Percentiles rank a stretch among this genome's conserved stretches.
Conservation (phyloP, 805 yeast species). For the Candida koratica region DNA sequence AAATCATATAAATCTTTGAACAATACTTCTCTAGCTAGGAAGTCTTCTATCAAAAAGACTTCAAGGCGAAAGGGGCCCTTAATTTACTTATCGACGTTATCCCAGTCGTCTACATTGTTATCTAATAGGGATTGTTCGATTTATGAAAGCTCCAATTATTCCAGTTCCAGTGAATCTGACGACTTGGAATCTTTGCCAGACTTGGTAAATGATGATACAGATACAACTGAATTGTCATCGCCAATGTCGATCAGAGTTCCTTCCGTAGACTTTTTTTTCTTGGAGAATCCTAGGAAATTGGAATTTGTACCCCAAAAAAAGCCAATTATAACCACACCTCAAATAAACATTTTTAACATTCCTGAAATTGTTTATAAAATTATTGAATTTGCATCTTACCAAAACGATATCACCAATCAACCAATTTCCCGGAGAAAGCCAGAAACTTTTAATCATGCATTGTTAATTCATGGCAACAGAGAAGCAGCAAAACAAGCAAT, state of each 20-base stretch:
- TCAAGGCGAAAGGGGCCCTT: constrained; percentile 11
- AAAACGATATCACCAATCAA: constrained; percentile 44
- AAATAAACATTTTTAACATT: constrained; percentile 53
- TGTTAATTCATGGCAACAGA: constrained; percentile 57
- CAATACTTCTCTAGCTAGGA: constrained; percentile 4
- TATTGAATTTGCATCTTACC: constrained; percentile 55
- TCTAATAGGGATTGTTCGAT: constrained; percentile 7
- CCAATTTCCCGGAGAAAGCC: constrained; percentile 66
- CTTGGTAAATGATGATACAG: constrained; percentile 24
- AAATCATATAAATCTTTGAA: constrained; percentile 16
- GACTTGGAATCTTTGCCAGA: constrained; percentile 39
- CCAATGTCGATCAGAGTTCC: constrained; percentile 12
- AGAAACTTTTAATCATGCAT: constrained; percentile 62
- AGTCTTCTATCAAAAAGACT: constrained; percentile 9
- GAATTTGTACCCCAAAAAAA: constrained; percentile 47
- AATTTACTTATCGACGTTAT: constrained; percentile 8
- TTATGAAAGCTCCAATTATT: constrained; percentile 14
- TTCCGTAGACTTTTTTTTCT: constrained; percentile 2
- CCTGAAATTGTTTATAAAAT: constrained; percentile 74
- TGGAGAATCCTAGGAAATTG: constrained; percentile 45
- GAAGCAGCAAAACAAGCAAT: constrained; percentile 45
- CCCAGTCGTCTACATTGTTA: neutral
- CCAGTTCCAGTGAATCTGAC: constrained; percentile 14
- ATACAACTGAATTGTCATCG: constrained; percentile 11
- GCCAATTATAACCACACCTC: constrained; percentile 8